phyloP scores from a whole-genome alignment of 192 early-diverging fungal species.

The Umbelopsis vinacea region DNA sequence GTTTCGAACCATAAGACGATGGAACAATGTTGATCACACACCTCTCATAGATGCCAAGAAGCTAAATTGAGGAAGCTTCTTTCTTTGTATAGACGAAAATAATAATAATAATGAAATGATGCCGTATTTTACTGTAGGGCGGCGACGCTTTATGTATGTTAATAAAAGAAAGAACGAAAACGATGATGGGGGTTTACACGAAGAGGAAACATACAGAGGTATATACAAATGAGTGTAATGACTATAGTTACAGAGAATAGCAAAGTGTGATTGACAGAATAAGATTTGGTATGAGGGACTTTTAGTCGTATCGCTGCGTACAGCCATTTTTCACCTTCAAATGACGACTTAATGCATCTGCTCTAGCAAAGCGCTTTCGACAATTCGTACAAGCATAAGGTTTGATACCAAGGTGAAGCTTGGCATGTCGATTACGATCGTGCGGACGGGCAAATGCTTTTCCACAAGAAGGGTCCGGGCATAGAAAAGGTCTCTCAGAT shows the following conservation, averaged over 20 bases:
- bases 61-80: neutral
- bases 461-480: conserved; percentile 70
- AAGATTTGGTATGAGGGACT: neutral
- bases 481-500: conserved; percentile 69
- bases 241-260: no score
- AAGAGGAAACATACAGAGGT: neutral
- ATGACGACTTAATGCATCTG: conserved; percentile 73
- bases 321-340: conserved; percentile 25
- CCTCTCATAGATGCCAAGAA: neutral
- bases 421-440: conserved; percentile 81
- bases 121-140: neutral
- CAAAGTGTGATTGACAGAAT: no score
- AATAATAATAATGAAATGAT: neutral
- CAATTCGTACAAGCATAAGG: conserved; percentile 69
- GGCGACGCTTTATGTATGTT: no score
- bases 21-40: conserved; percentile 4
- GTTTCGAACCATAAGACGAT: neutral
- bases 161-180: no score
- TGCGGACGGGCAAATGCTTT: conserved; percentile 82
- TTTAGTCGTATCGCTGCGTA: conserved; percentile 12
- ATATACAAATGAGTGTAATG: conserved; percentile 14
- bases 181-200: neutral
- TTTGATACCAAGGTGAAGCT: conserved; percentile 71
- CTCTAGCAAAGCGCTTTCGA: conserved; percentile 67
- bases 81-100: conserved; percentile 1